Conservation (phyloP, 2,329 filamentous ascomycete species). For the Fusarium pininemorale region DNA sequence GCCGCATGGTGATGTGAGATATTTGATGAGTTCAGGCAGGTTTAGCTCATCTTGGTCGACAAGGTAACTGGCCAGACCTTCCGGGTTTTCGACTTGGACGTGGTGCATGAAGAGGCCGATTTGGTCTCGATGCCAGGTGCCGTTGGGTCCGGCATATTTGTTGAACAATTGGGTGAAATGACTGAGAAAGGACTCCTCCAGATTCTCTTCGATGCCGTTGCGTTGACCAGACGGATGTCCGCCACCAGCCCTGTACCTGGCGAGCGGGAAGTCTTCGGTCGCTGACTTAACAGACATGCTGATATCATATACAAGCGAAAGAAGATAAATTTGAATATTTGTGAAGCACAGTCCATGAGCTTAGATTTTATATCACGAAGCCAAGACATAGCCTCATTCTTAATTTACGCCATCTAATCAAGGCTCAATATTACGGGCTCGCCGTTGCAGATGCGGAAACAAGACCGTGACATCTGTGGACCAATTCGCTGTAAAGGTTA, state of each 20-base stretch:
- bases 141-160: not conserved
- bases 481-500: not conserved
- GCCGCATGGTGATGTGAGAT: conserved; percentile 12
- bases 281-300: rapidly evolving
- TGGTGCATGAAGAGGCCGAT: conserved; percentile 12
- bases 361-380: not conserved
- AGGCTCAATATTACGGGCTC: not conserved
- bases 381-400: not conserved
- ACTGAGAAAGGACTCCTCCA: not conserved
- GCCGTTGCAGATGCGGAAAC: not conserved
- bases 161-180: conserved; percentile 1
- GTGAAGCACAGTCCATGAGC: too few species aligned
- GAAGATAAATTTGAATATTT: too few species aligned
- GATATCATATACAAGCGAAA: rapidly evolving
- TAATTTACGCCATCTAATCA: not conserved
- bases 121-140: not conserved
- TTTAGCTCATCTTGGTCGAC: not conserved
- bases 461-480: not conserved
- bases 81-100: not conserved
- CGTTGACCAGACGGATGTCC: not conserved
- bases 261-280: not conserved
- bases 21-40: not conserved
- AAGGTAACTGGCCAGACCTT: conserved; percentile 3
- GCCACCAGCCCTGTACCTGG: not conserved
- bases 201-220: conserved; percentile 1